phyloP scores from a whole-genome alignment of 306 rosid species.

The Prunus kanzakura region DNA sequence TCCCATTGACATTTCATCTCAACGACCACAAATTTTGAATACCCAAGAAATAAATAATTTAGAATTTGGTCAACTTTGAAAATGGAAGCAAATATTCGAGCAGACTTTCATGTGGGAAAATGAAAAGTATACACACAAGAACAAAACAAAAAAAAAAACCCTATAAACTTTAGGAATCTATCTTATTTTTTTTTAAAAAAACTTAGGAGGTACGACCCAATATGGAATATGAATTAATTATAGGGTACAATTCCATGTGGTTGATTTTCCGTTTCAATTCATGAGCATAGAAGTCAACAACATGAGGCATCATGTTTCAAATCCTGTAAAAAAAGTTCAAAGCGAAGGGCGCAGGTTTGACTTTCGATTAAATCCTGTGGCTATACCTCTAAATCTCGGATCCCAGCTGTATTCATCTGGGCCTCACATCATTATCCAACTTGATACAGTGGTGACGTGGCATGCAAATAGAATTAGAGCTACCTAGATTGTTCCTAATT shows the following conservation, averaged over 20 bases:
- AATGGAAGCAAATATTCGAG: neutral
- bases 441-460: constrained; percentile 9
- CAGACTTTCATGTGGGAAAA: neutral
- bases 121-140: neutral
- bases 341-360: neutral
- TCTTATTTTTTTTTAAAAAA: too few species aligned
- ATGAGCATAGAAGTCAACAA: neutral
- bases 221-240: too few species aligned
- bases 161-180: neutral
- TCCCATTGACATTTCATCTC: too few species aligned
- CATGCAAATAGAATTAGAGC: too few species aligned
- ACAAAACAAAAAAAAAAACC: too few species aligned
- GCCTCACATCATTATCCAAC: too few species aligned
- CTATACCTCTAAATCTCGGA: neutral
- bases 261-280: neutral
- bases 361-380: neutral
- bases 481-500: neutral
- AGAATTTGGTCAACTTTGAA: neutral
- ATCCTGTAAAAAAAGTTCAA: neutral
- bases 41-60: neutral
- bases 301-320: neutral
- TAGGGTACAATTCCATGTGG: neutral
- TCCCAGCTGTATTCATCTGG: neutral
- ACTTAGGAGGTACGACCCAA: too few species aligned
- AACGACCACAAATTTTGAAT: too few species aligned